These are phyloP conservation scores for Emmonsia crescens DNA, from an alignment of 2,329 filamentous ascomycete species.

Conservation along the genomic window DNA sequence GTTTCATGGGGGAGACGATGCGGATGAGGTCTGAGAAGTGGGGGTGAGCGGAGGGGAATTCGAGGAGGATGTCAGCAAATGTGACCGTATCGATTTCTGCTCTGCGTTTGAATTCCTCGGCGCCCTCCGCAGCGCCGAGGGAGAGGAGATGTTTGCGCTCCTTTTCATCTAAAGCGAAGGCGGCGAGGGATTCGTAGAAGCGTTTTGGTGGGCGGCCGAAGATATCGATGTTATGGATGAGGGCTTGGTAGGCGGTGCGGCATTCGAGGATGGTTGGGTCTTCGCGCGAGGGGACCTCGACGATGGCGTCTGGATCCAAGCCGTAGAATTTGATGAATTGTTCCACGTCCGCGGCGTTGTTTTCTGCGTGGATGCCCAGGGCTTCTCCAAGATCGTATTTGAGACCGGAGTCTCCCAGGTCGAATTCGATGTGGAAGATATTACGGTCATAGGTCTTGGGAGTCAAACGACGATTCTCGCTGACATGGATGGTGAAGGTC, in stretches of 20 bases:
- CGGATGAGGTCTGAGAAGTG: constrained; percentile 77
- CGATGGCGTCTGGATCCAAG: constrained; percentile 67
- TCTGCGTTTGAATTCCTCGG: constrained; percentile 82
- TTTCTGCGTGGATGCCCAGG: constrained; percentile 90
- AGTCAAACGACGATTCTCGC: constrained; percentile 90
- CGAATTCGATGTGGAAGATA: constrained; percentile 99
- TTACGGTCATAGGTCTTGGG: constrained; percentile 86
- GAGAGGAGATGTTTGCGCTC: constrained; percentile 72
- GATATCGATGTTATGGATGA: constrained; percentile 89
- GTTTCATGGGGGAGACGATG: constrained; percentile 86
- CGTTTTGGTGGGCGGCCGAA: constrained; percentile 94
- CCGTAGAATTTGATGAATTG: constrained; percentile 87
- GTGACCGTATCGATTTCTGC: constrained; percentile 85
- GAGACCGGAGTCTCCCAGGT: constrained; percentile 79
- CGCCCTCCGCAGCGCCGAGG: constrained; percentile 67
- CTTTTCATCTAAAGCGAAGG: constrained; percentile 69
- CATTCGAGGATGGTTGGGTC: constrained; percentile 64
- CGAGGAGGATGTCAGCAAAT: constrained; percentile 78
- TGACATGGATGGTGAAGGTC: constrained; percentile 78
- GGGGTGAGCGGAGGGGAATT: constrained; percentile 83
- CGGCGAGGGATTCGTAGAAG: constrained; percentile 88
- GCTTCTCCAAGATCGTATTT: constrained; percentile 97
- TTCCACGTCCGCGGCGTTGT: constrained; percentile 65
- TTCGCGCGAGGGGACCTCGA: constrained; percentile 85
- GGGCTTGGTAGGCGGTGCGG: constrained; percentile 82